Evolutionary conservation across 345 rosid species (phyloP).

Genomic region (Anastatica hierochuntica): DNA sequence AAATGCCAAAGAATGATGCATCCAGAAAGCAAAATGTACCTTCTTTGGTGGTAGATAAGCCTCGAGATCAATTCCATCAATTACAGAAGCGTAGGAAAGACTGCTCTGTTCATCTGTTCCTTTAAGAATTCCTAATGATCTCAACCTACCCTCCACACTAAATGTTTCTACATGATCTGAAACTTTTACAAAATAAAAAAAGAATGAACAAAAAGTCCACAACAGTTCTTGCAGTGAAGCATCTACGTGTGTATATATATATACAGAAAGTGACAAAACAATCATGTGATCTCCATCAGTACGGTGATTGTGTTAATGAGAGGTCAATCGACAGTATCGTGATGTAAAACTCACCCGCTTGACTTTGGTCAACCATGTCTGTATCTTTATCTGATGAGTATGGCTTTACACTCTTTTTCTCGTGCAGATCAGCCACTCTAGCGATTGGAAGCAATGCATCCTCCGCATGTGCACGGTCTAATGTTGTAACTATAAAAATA

Average conservation of each 20-base stretch:
- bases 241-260: not conserved
- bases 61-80: constrained; percentile 47
- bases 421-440: constrained; percentile 38
- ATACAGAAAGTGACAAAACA: not conserved
- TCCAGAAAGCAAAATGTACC: constrained; percentile 33
- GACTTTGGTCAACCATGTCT: constrained; percentile 35
- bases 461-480: constrained; percentile 87
- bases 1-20: not conserved
- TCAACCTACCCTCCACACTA: constrained; percentile 65
- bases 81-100: constrained; percentile 24
- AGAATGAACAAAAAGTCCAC: not conserved
- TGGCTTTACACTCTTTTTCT: constrained; percentile 28
- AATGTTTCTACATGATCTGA: constrained; percentile 33
- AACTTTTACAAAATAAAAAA: constrained; percentile 6
- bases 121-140: constrained; percentile 46
- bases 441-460: constrained; percentile 71
- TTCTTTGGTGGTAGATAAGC: constrained; percentile 55
- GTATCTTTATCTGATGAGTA: constrained; percentile 35
- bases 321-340: too few species aligned
- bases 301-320: not conserved
- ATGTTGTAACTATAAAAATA: constrained; percentile 55
- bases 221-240: not conserved
- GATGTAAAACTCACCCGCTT: constrained; percentile 45
- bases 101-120: constrained; percentile 30
- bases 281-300: not conserved